phyloP scores from a whole-genome alignment of 2,329 filamentous ascomycete species.

The Furcasterigmium sp. region DNA sequence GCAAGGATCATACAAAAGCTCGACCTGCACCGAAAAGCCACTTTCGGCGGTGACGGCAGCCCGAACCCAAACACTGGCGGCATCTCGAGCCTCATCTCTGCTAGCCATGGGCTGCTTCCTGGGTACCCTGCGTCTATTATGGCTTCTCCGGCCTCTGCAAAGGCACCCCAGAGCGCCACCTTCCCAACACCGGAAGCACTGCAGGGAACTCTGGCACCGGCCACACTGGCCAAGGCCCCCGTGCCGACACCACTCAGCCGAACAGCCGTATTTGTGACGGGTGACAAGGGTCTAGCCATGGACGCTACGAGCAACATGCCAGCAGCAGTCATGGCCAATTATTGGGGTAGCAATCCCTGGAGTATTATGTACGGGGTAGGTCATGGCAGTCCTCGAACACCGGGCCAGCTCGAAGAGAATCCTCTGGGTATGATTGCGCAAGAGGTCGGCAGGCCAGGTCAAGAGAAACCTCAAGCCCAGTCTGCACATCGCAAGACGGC shows the following conservation, averaged over 20 bases:
- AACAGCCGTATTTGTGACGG: constrained; percentile 74
- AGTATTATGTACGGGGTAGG: constrained; percentile 24
- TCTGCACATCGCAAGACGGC: constrained; percentile 35
- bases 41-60: constrained; percentile 42
- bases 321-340: constrained; percentile 82
- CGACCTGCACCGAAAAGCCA: constrained; percentile 78
- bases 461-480: constrained; percentile 14
- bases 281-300: constrained; percentile 64
- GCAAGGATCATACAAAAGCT: constrained; percentile 89
- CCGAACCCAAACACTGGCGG: constrained; percentile 48
- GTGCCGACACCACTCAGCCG: constrained; percentile 82
- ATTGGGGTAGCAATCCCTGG: constrained; percentile 90
- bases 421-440: constrained; percentile 34
- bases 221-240: constrained; percentile 78
- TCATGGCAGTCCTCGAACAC: constrained; percentile 11
- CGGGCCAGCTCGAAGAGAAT: constrained; percentile 24
- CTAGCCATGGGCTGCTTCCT: constrained; percentile 70
- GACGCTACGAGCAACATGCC: constrained; percentile 70
- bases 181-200: constrained; percentile 18
- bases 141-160: constrained; percentile 11
- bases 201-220: constrained; percentile 66
- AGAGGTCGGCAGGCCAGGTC: constrained; percentile 21
- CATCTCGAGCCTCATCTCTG: constrained; percentile 77
- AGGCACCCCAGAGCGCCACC: constrained; percentile 1
- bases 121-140: constrained; percentile 36